Percentiles rank a stretch among this genome's conserved stretches.
phyloP scores from a whole-genome alignment of 371 early-diverging fungal species.

The Cokeromyces recurvatus region DNA sequence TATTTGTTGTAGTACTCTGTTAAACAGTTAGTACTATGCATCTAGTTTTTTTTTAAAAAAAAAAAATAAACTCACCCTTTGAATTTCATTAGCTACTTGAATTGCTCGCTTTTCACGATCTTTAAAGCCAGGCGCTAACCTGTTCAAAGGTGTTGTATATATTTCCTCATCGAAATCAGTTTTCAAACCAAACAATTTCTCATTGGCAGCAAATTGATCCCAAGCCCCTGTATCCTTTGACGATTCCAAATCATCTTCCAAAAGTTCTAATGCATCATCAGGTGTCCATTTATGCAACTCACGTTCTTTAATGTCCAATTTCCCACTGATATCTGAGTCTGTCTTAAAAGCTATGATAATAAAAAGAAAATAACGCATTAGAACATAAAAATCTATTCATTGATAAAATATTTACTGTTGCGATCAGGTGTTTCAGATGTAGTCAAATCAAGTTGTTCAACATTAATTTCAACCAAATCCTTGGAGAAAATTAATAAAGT shows the following conservation, averaged over 20 bases:
- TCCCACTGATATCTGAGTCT: conserved; percentile 85
- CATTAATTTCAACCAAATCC: conserved; percentile 65
- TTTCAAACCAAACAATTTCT: conserved; percentile 90
- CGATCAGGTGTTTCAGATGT: conserved; percentile 32
- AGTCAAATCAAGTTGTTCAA: conserved; percentile 48
- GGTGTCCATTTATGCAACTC: conserved; percentile 87
- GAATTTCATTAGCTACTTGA: conserved; percentile 91
- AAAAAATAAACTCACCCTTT: conserved; percentile 32
- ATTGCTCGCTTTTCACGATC: conserved; percentile 85
- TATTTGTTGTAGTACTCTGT: conserved; percentile 66
- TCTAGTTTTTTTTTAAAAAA: no score
- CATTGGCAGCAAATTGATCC: conserved; percentile 99
- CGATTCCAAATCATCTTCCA: conserved; percentile 35
- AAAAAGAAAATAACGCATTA: neutral
- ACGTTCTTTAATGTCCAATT: conserved; percentile 66
- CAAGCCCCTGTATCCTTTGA: conserved; percentile 52
- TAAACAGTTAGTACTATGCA: neutral
- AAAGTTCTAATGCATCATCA: conserved; percentile 37
- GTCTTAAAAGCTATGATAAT: conserved; percentile 68
- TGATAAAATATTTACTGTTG: conserved; percentile 45
- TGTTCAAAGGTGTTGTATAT: conserved; percentile 94
- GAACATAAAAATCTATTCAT: neutral
- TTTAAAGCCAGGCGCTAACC: conserved; percentile 80
- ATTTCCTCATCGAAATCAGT: conserved; percentile 94
- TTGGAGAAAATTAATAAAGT: conserved; percentile 66